phyloP scores from a whole-genome alignment of 2,329 filamentous ascomycete species.

The Lachnellula subtilissima region DNA sequence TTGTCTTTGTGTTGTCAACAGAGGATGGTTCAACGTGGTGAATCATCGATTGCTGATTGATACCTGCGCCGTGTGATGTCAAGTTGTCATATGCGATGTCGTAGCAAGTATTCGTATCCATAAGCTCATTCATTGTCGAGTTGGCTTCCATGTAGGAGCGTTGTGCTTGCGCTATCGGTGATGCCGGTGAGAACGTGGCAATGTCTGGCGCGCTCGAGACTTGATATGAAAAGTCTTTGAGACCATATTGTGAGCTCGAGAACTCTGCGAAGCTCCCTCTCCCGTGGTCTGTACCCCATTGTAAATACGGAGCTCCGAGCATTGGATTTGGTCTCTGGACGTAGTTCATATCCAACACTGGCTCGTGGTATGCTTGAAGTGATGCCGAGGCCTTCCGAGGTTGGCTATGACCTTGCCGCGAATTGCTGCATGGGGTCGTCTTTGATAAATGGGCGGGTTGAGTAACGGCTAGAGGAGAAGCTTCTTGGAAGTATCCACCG shows the following conservation, averaged over 20 bases:
- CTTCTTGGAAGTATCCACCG: constrained; percentile 20
- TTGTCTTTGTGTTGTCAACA: background rate
- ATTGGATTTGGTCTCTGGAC: constrained; percentile 15
- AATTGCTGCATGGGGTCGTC: constrained; percentile 7
- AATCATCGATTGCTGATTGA: constrained; percentile 5
- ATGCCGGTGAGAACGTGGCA: constrained; percentile 1
- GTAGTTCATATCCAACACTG: constrained; percentile 11
- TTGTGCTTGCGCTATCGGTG: constrained; percentile 3
- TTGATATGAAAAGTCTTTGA: constrained; percentile 13
- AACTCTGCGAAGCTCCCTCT: constrained; percentile 23
- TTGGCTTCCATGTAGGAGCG: constrained; percentile 6
- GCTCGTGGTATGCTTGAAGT: constrained; percentile 14
- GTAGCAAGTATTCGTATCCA: constrained; percentile 10
- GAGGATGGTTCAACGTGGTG: background rate
- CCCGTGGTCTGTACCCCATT: constrained; percentile 13
- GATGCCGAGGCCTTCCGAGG: constrained; percentile 3
- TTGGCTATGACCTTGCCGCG: constrained; percentile 13
- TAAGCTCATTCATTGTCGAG: background rate
- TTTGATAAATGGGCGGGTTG: constrained; percentile 7
- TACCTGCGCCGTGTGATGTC: constrained; percentile 8
- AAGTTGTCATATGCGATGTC: constrained; percentile 14
- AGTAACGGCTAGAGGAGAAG: background rate
- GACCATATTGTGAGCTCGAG: constrained; percentile 10
- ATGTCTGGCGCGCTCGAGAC: constrained; percentile 2
- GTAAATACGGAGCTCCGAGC: constrained; percentile 20